A percentile compares a stretch with the other conserved stretches of the same genome.
Evolutionary conservation across 441 rosid genomes (phyloP).

Genomic region (Euphorbia celastroides): DNA sequence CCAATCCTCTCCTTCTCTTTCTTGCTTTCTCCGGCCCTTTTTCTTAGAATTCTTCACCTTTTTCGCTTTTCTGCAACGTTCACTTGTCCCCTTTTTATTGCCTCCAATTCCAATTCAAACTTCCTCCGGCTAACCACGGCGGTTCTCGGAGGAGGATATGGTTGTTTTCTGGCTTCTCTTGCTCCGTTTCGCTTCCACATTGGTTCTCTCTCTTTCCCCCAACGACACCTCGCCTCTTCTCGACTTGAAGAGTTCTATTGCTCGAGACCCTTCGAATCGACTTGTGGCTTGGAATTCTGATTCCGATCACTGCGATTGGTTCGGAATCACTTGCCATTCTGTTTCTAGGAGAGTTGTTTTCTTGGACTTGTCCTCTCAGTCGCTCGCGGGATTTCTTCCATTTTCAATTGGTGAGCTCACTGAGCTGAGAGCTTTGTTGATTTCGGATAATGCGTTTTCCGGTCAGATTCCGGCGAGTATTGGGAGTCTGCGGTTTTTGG

Average conservation of each 20-base stretch:
- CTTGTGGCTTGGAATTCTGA: conserved; percentile 36
- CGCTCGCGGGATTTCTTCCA: conserved; percentile 32
- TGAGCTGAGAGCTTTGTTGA: conserved; percentile 31
- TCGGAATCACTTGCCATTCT: conserved; percentile 40
- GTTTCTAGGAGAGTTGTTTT: conserved; percentile 31
- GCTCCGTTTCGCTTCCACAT: conserved; percentile 21
- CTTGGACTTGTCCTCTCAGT: conserved; percentile 22
- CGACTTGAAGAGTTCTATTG: conserved; percentile 36
- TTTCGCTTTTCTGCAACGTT: not conserved
- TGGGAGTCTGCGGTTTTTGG: conserved; percentile 33
- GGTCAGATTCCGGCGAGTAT: conserved; percentile 48
- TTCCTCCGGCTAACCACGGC: not conserved
- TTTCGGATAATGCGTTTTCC: conserved; percentile 36
- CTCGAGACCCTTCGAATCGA: conserved; percentile 35
- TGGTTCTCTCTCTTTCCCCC: conserved; percentile 6
- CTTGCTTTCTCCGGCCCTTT: not conserved
- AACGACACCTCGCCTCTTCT: conserved; percentile 42
- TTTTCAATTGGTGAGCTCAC: conserved; percentile 31
- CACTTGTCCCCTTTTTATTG: not conserved
- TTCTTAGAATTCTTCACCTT: too few relatives aligned
- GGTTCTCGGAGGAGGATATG: not conserved
- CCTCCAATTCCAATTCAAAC: not conserved
- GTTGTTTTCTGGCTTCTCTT: conserved; percentile 14
- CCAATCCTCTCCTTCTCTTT: not conserved
- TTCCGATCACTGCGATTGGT: conserved; percentile 41